Evolutionary conservation across 2,329 filamentous ascomycete genomes (phyloP).

Genomic region (Didymella sp.): DNA sequence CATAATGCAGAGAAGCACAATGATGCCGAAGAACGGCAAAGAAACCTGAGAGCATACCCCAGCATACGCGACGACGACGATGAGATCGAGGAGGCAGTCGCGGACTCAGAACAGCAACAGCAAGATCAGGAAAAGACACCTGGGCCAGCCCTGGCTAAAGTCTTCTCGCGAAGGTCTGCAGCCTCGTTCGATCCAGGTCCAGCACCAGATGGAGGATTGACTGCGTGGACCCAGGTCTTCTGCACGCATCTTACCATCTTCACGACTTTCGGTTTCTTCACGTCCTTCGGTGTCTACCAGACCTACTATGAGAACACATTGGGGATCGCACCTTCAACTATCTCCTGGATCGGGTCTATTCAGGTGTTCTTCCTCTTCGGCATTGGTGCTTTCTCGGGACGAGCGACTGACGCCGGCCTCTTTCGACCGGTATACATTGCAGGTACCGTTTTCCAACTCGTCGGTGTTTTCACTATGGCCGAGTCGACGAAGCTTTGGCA

Average conservation of each 20-base stretch:
- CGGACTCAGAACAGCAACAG: conserved; percentile 12
- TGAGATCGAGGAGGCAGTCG: conserved; percentile 24
- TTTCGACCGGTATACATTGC: conserved; percentile 38
- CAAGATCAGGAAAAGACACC: conserved; percentile 6
- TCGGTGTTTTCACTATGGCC: conserved; percentile 43
- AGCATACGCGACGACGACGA: conserved; percentile 28
- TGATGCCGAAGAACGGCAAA: neutral
- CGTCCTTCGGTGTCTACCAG: conserved; percentile 65
- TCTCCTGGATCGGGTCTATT: conserved; percentile 45
- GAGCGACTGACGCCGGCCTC: conserved; percentile 41
- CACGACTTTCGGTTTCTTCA: conserved; percentile 63
- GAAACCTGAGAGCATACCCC: conserved; percentile 17
- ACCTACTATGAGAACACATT: conserved; percentile 58
- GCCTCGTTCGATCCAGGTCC: conserved; percentile 39
- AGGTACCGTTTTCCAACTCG: conserved; percentile 43
- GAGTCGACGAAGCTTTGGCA: conserved; percentile 43
- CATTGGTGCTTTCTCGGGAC: conserved; percentile 41
- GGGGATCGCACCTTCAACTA: conserved; percentile 42
- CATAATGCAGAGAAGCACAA: neutral
- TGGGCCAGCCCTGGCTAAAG: conserved; percentile 21
- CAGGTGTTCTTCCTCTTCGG: conserved; percentile 44
- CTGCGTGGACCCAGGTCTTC: conserved; percentile 63
- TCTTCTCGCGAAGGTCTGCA: conserved; percentile 34
- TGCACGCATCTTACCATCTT: conserved; percentile 61
- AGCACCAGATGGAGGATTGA: conserved; percentile 57